Conservation (phyloP, 2,329 filamentous ascomycete genomes). For the Chaetothyriales sp. region DNA sequence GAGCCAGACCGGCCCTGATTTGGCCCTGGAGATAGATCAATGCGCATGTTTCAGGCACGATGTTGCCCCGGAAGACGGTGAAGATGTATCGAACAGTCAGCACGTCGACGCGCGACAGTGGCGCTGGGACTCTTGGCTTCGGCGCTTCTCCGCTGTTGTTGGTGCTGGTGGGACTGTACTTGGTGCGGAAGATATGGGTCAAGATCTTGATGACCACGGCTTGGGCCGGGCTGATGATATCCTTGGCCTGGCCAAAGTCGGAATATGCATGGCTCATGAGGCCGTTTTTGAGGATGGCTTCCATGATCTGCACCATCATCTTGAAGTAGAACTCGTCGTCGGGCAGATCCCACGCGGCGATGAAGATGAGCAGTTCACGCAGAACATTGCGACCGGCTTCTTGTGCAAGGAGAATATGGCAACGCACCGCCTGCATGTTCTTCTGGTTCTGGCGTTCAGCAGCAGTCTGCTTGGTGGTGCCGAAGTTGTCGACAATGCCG, state of each 20-base stretch:
- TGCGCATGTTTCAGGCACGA: constrained; percentile 88
- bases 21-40: constrained; percentile 86
- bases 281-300: constrained; percentile 77
- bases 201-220: constrained; percentile 82
- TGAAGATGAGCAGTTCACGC: constrained; percentile 83
- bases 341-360: constrained; percentile 89
- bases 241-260: constrained; percentile 78
- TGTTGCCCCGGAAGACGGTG: constrained; percentile 77
- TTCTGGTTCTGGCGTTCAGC: constrained; percentile 44
- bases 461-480: constrained; percentile 43
- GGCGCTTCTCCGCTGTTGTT: constrained; percentile 36
- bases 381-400: constrained; percentile 83
- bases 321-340: constrained; percentile 92
- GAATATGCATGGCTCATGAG: constrained; percentile 87
- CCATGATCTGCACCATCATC: constrained; percentile 89
- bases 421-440: constrained; percentile 79
- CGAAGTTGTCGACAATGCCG: constrained; percentile 72
- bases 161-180: constrained; percentile 34
- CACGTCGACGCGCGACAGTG: constrained; percentile 40
- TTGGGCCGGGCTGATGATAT: constrained; percentile 90
- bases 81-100: constrained; percentile 76
- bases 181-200: constrained; percentile 70
- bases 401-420: constrained; percentile 74
- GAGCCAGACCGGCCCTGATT: constrained; percentile 59
- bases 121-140: constrained; percentile 34